Conservation (phyloP, 257 asterid species). For the Ajuga chamaepitys region DNA sequence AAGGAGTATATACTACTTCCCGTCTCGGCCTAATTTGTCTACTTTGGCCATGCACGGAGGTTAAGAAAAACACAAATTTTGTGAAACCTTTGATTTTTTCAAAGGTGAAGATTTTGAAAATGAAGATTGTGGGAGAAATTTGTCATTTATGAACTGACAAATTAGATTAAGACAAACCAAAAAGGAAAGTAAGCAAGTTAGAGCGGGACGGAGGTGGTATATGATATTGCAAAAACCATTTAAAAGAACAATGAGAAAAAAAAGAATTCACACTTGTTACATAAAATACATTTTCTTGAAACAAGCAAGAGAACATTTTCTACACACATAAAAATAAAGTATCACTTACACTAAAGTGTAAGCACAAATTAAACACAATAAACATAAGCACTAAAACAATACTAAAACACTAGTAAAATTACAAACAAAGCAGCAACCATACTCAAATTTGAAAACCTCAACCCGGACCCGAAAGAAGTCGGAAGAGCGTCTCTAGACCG, state of each 20-base stretch:
- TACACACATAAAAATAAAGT: background rate
- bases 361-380: background rate
- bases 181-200: no score
- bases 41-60: no score
- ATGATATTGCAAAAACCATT: no score
- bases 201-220: no score
- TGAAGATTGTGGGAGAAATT: no score
- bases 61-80: no score
- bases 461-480: background rate
- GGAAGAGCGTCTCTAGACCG: conserved; percentile 4
- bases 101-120: no score
- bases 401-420: conserved; percentile 2
- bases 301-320: background rate
- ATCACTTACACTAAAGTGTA: background rate
- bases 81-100: no score
- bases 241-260: background rate
- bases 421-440: background rate
- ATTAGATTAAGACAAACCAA: no score
- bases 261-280: background rate
- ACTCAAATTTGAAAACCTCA: conserved; percentile 4
- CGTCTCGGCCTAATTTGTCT: no score
- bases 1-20: no score
- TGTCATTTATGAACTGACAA: no score
- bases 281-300: background rate
- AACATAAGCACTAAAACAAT: background rate